Percentiles rank a stretch among this genome's conserved stretches.
These are phyloP conservation scores for Syzygium syzygioides DNA, from an alignment of 441 rosid genomes.

Conservation along the genomic window DNA sequence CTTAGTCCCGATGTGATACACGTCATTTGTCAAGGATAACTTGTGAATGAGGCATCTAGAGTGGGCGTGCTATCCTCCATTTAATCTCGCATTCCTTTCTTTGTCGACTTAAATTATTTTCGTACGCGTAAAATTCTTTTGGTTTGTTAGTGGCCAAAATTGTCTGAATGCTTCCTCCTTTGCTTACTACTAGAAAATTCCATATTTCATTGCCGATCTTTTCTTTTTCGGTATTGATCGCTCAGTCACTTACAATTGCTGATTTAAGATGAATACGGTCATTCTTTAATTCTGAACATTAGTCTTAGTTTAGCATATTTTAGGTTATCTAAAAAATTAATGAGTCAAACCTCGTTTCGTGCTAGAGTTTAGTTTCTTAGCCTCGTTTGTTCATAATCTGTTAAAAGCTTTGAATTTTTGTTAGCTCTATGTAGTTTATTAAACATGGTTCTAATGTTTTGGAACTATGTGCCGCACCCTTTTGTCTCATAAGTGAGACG, in stretches of 20 bases:
- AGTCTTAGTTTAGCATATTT: not conserved
- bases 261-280: not conserved
- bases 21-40: not conserved
- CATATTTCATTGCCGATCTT: not conserved
- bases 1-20: not conserved
- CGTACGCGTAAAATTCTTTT: not conserved
- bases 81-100: not conserved
- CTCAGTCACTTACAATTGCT: not conserved
- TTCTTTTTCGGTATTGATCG: not conserved
- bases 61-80: not conserved
- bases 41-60: not conserved
- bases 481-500: not conserved
- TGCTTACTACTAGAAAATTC: not conserved
- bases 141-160: not conserved
- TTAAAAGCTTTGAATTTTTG: not conserved
- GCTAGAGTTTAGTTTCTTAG: not conserved
- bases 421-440: not conserved
- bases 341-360: not conserved
- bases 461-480: not conserved
- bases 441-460: not conserved
- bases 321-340: not conserved
- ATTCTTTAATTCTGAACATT: not conserved
- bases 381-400: not conserved
- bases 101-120: too few relatives aligned
- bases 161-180: not conserved